phyloP scores from a whole-genome alignment of 202 grass and related monocot species.

The Brachypodium distachyon region DNA sequence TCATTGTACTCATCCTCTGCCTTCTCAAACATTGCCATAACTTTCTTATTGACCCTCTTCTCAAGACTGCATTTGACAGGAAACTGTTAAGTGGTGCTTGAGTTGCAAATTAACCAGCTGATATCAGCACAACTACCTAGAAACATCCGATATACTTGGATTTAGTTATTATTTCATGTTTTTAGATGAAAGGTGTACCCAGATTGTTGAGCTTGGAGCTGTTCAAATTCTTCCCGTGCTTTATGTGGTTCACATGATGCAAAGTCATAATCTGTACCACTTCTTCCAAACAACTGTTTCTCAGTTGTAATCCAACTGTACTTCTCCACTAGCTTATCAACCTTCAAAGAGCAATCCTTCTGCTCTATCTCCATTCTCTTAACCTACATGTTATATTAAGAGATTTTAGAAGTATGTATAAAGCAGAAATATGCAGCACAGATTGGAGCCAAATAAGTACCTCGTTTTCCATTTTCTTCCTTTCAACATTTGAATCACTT shows the following conservation, averaged over 20 bases:
- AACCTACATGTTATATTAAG: slow-evolving; percentile 46
- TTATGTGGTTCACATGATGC: slow-evolving; percentile 55
- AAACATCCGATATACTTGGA: slow-evolving; percentile 2
- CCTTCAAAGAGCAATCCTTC: slow-evolving; percentile 83
- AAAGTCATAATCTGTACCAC: slow-evolving; percentile 91
- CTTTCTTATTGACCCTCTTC: slow-evolving; percentile 99
- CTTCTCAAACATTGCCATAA: slow-evolving; percentile 99
- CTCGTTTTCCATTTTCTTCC: slow-evolving; percentile 98
- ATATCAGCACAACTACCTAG: slow-evolving; percentile 8
- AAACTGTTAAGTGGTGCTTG: not conserved
- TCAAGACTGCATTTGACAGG: slow-evolving; percentile 66
- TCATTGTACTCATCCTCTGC: slow-evolving; percentile 93
- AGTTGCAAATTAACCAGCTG: slow-evolving; percentile 4
- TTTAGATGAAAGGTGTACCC: slow-evolving; percentile 34
- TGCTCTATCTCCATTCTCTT: slow-evolving; percentile 95
- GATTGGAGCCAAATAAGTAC: slow-evolving; percentile 34
- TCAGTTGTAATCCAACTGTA: slow-evolving; percentile 88
- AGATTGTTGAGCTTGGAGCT: slow-evolving; percentile 75
- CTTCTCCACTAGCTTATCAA: slow-evolving; percentile 78
- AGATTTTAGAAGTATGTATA: not conserved
- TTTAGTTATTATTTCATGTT: not conserved
- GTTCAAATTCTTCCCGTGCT: slow-evolving; percentile 66
- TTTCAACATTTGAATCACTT: slow-evolving; percentile 67
- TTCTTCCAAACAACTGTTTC: slow-evolving; percentile 92
- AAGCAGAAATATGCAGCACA: slow-evolving; percentile 8